Evolutionary conservation across 768 basidiomycete species (phyloP), one percentile per base, ranked within the genome.

Genomic region (Crepidotus variabilis): DNA sequence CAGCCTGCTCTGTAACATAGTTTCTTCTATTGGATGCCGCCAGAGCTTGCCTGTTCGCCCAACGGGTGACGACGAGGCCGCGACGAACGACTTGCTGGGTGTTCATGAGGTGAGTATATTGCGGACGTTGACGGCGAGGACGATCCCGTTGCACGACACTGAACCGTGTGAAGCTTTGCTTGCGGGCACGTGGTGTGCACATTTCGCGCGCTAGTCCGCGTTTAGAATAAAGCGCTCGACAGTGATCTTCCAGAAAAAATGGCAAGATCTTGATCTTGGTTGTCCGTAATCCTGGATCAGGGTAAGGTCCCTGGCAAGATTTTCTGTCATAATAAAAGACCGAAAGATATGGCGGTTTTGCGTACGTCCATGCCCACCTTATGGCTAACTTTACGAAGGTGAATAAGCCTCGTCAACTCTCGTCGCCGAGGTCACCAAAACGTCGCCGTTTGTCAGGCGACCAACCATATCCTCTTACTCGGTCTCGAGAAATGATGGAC

Each of bases 381-480:
- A 28, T 28, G 28, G 28, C 28, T 28, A 3, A 28, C 8, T 28
- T 28, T 28, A 28, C 28, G 8, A 28, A 28, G 28, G 28, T 28
- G 28, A 28, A 28, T 28, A 28, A 28, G 28, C 28, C 28, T 28
- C 28, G 28, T 8, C 28, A 28, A 28, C 3, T 28, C 28, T 28
- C 28, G 8, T 28, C 28, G 28, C 3, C 14, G 39, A 14, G 39
- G 39, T 20, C 39, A 5, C 39, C 39, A 43, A 67, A 67, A 50
- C 53, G 58, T 47, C 71, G 76, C 54, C 77, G 84, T n/a, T 71
- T 70, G 24, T 63, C 69, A 11, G 83, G 82, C 35, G 75, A 77
- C 8, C 63, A 81, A n/a, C 77, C 82, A 7, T 86, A 85, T 50
- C 87, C 86, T 1, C 71, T 85, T 52, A 65, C 72, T 7, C 80